Base-by-base conservation (phyloP, 305 asterid genomes). In the Fraxinus angustifolia region DNA sequence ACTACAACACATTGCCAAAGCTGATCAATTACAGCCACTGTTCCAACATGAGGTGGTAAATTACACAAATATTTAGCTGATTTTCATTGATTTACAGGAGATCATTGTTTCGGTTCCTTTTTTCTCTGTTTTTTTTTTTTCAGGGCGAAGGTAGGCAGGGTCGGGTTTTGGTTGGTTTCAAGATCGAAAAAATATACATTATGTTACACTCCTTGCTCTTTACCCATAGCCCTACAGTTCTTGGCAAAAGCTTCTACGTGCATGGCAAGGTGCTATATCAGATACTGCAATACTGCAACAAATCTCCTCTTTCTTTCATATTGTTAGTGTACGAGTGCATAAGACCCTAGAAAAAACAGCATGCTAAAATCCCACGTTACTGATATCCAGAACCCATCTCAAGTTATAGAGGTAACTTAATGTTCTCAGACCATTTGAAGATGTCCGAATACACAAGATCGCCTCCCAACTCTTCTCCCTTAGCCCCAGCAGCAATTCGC, bases 401-500 rank as follows among this genome's bases (percentile, higher is more conserved):
- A 60, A 21, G 19, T 80, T 87, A 91, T n/a, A 91, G 85, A 50
- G 87, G 89, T 12, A 93, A 84, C 36, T 89, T 84, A 36, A 93
- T 91, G 84, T 86, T 93, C 82, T 91, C 92, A 28, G 97, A 86
- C 96, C 97, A 93, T 79, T 90, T 85, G 87, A 89, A 92, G 73
- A 93, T 92, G 79, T 88, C 93, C 0, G 98, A 91, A 87, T 86
- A 88, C 23, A 93, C 96, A 11, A 81, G 91, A 56, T 93, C 96
- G 14, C 98, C 96, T 68, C 98, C 98, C 86, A 93, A 67, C 68
- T 92, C 96, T 65, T 92, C 91, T 23, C 98, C 95, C 0, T 85
- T 89, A 26, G 92, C 93, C 73, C 98, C 98, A 40, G 94, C 92
- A 42, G 98, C 97, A 31, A 93, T 90, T 80, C 96, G 85, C 88